Conservation (phyloP, 202 grass and related monocot genomes). For the Setaria italica region DNA sequence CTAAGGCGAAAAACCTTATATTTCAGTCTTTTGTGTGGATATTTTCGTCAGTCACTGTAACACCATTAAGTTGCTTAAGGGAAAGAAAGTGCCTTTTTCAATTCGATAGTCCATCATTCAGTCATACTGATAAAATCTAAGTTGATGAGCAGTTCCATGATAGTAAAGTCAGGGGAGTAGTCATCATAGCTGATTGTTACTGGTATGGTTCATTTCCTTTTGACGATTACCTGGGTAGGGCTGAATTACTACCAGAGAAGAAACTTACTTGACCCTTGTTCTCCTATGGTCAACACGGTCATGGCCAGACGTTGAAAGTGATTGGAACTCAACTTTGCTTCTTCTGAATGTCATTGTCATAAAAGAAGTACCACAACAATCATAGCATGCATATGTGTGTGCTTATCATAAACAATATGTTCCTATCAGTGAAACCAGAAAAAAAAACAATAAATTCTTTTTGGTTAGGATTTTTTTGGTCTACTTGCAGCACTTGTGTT, state of each 20-base stretch:
- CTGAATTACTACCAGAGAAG: not conserved
- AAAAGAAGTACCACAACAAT: not conserved
- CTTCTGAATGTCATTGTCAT: constrained; percentile 2
- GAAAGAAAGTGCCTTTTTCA: not conserved
- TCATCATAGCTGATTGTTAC: not conserved
- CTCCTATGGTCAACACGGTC: not conserved
- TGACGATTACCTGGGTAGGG: not conserved
- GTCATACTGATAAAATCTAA: not conserved
- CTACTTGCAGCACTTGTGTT: not conserved
- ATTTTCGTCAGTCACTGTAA: constrained; percentile 35
- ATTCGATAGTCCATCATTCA: not conserved
- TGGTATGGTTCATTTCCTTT: not conserved
- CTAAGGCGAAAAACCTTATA: too few species aligned
- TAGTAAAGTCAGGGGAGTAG: not conserved
- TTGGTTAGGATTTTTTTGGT: not conserved
- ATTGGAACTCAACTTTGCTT: not conserved
- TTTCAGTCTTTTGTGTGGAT: not conserved
- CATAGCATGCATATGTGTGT: not conserved
- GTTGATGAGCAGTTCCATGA: not conserved
- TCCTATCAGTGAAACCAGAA: not conserved
- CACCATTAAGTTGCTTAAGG: not conserved
- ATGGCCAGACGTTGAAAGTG: not conserved
- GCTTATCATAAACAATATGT: not conserved
- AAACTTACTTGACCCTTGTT: not conserved
- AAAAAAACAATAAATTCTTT: not conserved